Base-by-base conservation (phyloP, 371 early-diverging fungal genomes). In the Circinella umbellata region DNA sequence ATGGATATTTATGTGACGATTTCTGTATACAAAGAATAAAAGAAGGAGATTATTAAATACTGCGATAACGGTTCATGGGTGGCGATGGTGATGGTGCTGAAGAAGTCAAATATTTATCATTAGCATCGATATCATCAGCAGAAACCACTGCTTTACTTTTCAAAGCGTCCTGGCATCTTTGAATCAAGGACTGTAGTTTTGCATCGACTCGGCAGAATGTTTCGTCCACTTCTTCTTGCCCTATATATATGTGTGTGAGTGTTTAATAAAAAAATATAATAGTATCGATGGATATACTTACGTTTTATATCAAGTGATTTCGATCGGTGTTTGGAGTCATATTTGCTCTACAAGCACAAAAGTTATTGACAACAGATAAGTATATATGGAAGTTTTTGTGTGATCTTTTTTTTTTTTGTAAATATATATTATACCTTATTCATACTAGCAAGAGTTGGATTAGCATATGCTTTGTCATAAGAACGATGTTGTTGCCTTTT, bases 101-200 rank as follows among this genome's bases (percentile, higher is more conserved):
- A 51, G n/a, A 13, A 42, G 42, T 11, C 42, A 42, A 42, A 42
- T 42, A 6, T 11, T 42, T 11, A 9, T 42, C 53, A 27, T 34
- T 5, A n/a, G 42, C 42, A 35, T 66, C 39, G 1, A 57, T 37
- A 6, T 66, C 47, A 18, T 66, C 47, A 36, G 14, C 59, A 37
- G 37, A 53, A 39, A 37, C 38, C 8, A 20, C 48, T 8, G 53
- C 66, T 59, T 61, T 39, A 18, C 62, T 70, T 35, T 61, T 70
- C 47, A 69, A 53, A 39, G 71, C 71, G n/a, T 63, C 67, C 34
- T 67, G 67, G 5, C 69, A 63, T 54, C 63, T 55, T 17, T 69
- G 69, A 36, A 69, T 69, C 35, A 69, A 27, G 27, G 51, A 54
- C 37, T 69, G 48, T n/a, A 69, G 37, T 14, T 63, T 53, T 63